These are phyloP conservation scores for Bisporella sp. DNA, from an alignment of 2,329 filamentous ascomycete species.

Conservation along the genomic window DNA sequence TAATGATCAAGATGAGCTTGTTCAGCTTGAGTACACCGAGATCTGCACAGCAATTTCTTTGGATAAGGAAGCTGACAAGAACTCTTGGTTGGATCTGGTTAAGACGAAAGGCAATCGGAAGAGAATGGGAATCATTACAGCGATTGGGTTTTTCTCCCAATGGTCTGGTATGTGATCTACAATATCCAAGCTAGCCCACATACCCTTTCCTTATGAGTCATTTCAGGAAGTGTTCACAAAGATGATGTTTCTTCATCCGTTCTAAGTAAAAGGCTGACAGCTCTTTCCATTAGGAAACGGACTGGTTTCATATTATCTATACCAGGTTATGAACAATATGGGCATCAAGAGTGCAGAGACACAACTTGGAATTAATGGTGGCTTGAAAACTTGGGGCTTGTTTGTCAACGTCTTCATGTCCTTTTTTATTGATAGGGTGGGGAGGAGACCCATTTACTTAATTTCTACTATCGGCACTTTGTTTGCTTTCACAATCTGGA, in stretches of 20 bases:
- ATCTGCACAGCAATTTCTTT: not conserved
- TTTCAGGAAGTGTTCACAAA: too few relatives aligned
- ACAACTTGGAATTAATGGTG: not conserved
- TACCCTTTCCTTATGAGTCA: too few relatives aligned
- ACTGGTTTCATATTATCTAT: slow-evolving; percentile 56
- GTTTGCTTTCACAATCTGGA: slow-evolving; percentile 13
- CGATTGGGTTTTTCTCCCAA: not conserved
- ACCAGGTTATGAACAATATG: slow-evolving; percentile 14
- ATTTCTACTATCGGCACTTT: slow-evolving; percentile 18
- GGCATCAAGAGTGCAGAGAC: slow-evolving; percentile 6
- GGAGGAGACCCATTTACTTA: slow-evolving; percentile 22
- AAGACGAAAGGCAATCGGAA: not conserved
- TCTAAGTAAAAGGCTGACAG: too few relatives aligned
- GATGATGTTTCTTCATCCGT: too few relatives aligned
- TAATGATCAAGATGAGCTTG: not conserved
- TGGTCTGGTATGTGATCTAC: slow-evolving; percentile 42
- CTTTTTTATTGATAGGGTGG: slow-evolving; percentile 25
- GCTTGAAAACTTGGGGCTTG: slow-evolving; percentile 23
- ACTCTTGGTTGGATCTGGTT: not conserved
- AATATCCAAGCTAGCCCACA: slow-evolving; percentile 27
- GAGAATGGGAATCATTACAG: too few relatives aligned
- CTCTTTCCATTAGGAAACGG: slow-evolving; percentile 42
- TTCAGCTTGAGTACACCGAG: not conserved
- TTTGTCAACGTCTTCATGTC: slow-evolving; percentile 18
- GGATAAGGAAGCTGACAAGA: not conserved